A percentile compares a stretch with the other conserved stretches of the same genome.
These are phyloP conservation scores for Vitis vinifera DNA, from an alignment of 164 flowering plant species.

Conservation along the genomic window DNA sequence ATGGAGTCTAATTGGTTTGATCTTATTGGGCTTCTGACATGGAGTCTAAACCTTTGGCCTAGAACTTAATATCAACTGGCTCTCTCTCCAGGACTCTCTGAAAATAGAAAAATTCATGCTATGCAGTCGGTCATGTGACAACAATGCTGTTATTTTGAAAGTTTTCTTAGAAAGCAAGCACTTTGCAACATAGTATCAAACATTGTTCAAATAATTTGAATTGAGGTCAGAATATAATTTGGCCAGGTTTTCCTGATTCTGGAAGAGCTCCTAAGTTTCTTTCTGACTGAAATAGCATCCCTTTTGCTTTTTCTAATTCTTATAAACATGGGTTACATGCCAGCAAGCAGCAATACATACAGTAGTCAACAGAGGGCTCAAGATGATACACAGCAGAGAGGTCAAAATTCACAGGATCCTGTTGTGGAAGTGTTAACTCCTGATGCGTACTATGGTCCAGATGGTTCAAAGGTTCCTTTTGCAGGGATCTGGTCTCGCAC, in stretches of 20 bases:
- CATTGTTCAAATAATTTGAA: not conserved
- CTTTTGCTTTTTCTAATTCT: constrained; percentile 4
- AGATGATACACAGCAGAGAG: constrained; percentile 42
- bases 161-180: too few species aligned
- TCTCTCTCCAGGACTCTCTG: too few species aligned
- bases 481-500: constrained; percentile 78
- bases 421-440: constrained; percentile 79
- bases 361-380: constrained; percentile 26
- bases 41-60: too few species aligned
- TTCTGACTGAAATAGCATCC: not conserved
- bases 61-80: too few species aligned
- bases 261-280: not conserved
- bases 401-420: constrained; percentile 42
- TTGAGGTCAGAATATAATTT: not conserved
- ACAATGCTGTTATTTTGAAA: too few species aligned
- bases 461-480: constrained; percentile 53
- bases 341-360: constrained; percentile 40
- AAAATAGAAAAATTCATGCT: too few species aligned
- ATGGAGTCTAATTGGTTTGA: too few species aligned
- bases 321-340: constrained; percentile 26
- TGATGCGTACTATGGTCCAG: constrained; percentile 53
- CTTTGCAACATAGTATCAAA: too few species aligned
- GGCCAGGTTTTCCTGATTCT: not conserved
- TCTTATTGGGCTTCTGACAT: too few species aligned
- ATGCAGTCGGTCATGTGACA: too few species aligned